Conservation (phyloP, 768 basidiomycete species). For the Rhizopogon vinicolor region DNA sequence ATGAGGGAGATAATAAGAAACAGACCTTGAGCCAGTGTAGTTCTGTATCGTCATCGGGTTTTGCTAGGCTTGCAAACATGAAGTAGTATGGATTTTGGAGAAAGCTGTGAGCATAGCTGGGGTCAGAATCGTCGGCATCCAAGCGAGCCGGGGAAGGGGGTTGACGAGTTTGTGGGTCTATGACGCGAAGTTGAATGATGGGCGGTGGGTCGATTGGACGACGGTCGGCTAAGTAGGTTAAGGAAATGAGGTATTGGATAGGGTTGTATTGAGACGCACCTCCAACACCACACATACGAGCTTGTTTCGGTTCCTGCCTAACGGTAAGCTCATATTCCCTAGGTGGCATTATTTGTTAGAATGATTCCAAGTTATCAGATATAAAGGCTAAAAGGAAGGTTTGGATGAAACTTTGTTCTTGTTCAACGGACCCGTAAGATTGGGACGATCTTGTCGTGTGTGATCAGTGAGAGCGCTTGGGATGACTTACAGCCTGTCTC, state of each 20-base stretch:
- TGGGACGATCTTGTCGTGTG: slow-evolving; percentile 8
- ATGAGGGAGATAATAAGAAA: not conserved
- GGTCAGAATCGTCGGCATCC: slow-evolving; percentile 30
- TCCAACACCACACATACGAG: slow-evolving; percentile 86
- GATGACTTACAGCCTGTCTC: slow-evolving; percentile 33
- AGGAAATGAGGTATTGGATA: slow-evolving; percentile 1
- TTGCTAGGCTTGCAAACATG: slow-evolving; percentile 89
- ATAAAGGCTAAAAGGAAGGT: slow-evolving; percentile 1
- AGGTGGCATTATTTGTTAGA: slow-evolving; percentile 2
- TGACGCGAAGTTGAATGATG: slow-evolving; percentile 89
- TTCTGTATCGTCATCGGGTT: slow-evolving; percentile 86
- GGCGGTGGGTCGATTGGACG: slow-evolving; percentile 95
- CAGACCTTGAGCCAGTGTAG: slow-evolving; percentile 79
- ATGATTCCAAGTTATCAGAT: slow-evolving; percentile 9
- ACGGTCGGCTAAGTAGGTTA: slow-evolving; percentile 65
- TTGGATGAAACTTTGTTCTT: slow-evolving; percentile 1
- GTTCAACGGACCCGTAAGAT: slow-evolving; percentile 8
- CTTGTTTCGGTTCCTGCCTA: slow-evolving; percentile 89
- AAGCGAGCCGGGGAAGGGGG: slow-evolving; percentile 23
- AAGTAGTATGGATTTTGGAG: slow-evolving; percentile 94
- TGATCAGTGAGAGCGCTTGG: slow-evolving; percentile 9
- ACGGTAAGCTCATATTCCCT: slow-evolving; percentile 86
- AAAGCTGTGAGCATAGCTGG: slow-evolving; percentile 51
- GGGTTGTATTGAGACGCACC: slow-evolving; percentile 50
- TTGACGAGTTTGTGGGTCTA: slow-evolving; percentile 51